Conservation (phyloP, 78 protist genomes). For the slime mould (Dictyostelium discoideum) region dicty_2.7 NC_007088.5:4382501-4383000, state of each 20-base stretch:
- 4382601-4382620: background rate
- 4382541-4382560: background rate
- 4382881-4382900: constrained; percentile 2
- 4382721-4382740: background rate
- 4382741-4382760: constrained; percentile 11
- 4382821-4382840: constrained; percentile 2
- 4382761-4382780: constrained; percentile 13
- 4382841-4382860: constrained; percentile 5
- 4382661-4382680: constrained; percentile 44
- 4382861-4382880: constrained; percentile 11
- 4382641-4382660: background rate
- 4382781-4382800: background rate
- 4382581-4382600: background rate
- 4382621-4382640: background rate
- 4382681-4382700: constrained; percentile 56
- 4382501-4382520: constrained; percentile 19
- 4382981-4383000: no score
- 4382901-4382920: no score
- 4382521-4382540: constrained; percentile 29
- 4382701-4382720: background rate
- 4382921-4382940: no score
- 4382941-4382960: no score
- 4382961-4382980: no score
- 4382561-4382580: background rate
- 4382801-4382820: background rate